Evolutionary conservation across 1,284 basidiomycete genomes (phyloP), one percentile per base, ranked within the genome.

Genomic region (Pterulicium gracile): DNA sequence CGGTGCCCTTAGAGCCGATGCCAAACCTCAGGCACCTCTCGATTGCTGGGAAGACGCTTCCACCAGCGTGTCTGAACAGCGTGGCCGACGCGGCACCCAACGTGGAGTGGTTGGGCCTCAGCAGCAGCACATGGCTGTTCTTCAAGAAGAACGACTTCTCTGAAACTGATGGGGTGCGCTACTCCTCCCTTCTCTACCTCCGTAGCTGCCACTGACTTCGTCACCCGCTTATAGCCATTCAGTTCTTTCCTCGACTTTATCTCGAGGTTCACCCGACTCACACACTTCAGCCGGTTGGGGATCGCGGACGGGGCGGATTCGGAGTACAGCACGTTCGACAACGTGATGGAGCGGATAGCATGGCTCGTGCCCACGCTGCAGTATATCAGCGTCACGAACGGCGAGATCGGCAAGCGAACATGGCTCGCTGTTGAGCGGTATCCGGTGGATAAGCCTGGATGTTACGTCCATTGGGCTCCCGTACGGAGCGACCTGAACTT

Each of bases 341-440:
- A 39, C 36, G 36, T 39, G 7, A 39, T 39, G 36, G 36, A 39
- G 19, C 5, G 36, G 36, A 39, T 39, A 39, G 36, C 36, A 13
- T 39, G 36, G 36, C n/a, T 39, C n/a, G 36, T 39, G n/a, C 36
- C 36, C 19, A 39, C 36, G 7, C 36, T 39, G n/a, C 36, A 39
- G 19, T 39, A 7, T 18, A 39, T 39, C 36, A 39, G 36, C 15
- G 36, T 39, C 7, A 18, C 15, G n/a, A 39, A 39, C 15, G 36
- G 36, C 7, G 36, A 39, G 15, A 39, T 18, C n/a, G 36, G 36
- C n/a, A 39, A 39, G 15, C 36, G 36, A 17, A 7, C n/a, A 17
- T 39, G 36, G 36, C 36, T 39, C 19, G 36, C 36, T 17, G 36
- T 39, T 18, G 36, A 39, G 36, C 36, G 36, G 19, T 39, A 39